Percentiles rank a stretch among this genome's conserved stretches.
Evolutionary conservation across 148 eudicot species (phyloP).

Genomic region (Silene conica): DNA sequence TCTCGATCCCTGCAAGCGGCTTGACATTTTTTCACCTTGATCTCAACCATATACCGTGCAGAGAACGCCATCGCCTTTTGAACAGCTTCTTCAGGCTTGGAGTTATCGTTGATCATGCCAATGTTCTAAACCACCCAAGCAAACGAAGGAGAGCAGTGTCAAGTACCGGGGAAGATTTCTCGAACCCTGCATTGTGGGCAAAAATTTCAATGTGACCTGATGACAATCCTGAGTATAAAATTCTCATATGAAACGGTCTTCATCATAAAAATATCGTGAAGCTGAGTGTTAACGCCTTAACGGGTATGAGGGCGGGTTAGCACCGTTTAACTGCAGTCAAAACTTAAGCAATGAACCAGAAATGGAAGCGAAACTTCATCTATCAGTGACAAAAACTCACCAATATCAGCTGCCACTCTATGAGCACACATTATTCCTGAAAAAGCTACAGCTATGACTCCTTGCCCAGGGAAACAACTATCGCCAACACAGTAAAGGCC

Average conservation of each 20-base stretch:
- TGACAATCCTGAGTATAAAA: neutral
- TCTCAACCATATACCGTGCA: neutral
- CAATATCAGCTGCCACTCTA: constrained; percentile 92
- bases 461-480: constrained; percentile 99
- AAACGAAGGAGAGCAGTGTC: constrained; percentile 82
- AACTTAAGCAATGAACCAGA: too few relatives aligned
- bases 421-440: constrained; percentile 99
- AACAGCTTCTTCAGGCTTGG: neutral
- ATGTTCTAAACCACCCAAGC: constrained; percentile 87
- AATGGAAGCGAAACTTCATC: too few relatives aligned
- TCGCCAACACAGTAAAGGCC: constrained; percentile 98
- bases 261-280: too few relatives aligned
- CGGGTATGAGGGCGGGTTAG: too few relatives aligned
- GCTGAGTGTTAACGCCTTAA: too few relatives aligned
- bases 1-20: neutral
- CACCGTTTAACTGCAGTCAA: too few relatives aligned
- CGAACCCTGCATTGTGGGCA: constrained; percentile 48
- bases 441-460: constrained; percentile 95
- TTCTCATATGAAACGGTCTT: too few relatives aligned
- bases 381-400: constrained; percentile 33
- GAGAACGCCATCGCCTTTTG: constrained; percentile 4
- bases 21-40: constrained; percentile 17
- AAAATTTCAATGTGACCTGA: constrained; percentile 1
- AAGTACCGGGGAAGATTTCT: constrained; percentile 63
- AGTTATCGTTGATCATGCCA: constrained; percentile 46